phyloP scores from a whole-genome alignment of 2,329 filamentous ascomycete genomes.

The Beauveria sp. region DNA sequence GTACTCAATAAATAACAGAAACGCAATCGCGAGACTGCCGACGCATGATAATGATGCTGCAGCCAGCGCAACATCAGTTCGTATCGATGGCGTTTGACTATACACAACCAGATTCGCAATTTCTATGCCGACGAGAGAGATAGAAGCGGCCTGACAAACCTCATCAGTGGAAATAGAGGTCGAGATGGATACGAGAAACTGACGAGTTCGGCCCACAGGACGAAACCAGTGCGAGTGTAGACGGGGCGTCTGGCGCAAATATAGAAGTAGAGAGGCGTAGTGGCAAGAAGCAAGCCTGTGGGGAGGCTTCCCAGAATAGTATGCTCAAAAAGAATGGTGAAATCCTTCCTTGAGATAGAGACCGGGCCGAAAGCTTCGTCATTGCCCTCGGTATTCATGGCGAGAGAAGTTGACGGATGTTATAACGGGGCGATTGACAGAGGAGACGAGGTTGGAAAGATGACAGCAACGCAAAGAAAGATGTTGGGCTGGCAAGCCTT shows the following conservation, averaged over 20 bases:
- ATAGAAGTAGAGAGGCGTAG: not conserved
- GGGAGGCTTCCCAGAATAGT: not conserved
- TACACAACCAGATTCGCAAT: not conserved
- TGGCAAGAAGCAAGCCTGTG: not conserved
- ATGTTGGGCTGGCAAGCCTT: no score
- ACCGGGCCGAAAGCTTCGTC: no score
- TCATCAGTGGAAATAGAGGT: not conserved
- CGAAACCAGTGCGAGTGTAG: not conserved
- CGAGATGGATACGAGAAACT: not conserved
- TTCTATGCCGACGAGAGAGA: not conserved
- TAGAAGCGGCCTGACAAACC: no score
- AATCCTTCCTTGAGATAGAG: not conserved
- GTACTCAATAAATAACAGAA: not conserved
- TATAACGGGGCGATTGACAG: no score
- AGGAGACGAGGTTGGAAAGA: no score
- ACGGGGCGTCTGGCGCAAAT: not conserved
- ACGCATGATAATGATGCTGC: not conserved
- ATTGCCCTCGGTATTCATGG: no score
- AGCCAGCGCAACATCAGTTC: not conserved
- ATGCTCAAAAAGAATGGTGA: not conserved
- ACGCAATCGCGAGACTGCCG: not conserved
- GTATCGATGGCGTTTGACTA: not conserved
- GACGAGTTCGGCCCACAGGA: not conserved
- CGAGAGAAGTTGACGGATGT: no score
- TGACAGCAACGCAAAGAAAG: no score